Evolutionary conservation across 2,329 filamentous ascomycete genomes (phyloP).

Genomic region (Sarocladium strictum): DNA sequence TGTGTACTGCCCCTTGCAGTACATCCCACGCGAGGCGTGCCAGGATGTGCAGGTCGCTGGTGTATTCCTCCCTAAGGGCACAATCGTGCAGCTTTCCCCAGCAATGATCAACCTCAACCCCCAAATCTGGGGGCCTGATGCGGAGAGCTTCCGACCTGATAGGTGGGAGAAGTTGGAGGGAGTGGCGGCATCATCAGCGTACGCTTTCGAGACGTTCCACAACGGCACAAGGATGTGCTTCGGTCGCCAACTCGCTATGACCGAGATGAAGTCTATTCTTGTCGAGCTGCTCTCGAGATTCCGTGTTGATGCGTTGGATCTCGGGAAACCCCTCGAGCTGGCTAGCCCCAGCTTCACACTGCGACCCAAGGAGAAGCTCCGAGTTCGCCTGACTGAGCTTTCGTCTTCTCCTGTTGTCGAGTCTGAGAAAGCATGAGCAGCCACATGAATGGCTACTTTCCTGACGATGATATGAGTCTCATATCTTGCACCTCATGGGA

Average conservation of each 20-base stretch:
- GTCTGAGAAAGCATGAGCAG: neutral
- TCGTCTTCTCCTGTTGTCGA: neutral
- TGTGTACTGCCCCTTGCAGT: slow-evolving; percentile 33
- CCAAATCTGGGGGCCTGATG: slow-evolving; percentile 30
- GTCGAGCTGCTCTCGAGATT: slow-evolving; percentile 26
- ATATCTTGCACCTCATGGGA: slow-evolving; percentile 2
- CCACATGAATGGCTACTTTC: neutral
- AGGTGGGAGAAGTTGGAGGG: slow-evolving; percentile 28
- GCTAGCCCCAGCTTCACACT: slow-evolving; percentile 14
- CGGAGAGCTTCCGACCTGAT: slow-evolving; percentile 28
- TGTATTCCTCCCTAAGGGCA: slow-evolving; percentile 30
- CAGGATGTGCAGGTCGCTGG: slow-evolving; percentile 29
- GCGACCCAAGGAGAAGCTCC: slow-evolving; percentile 14
- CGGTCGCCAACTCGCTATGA: slow-evolving; percentile 26
- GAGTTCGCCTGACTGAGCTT: slow-evolving; percentile 15
- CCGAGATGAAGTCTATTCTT: slow-evolving; percentile 33
- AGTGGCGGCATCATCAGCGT: slow-evolving; percentile 17
- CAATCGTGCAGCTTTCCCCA: slow-evolving; percentile 29
- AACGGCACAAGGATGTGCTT: slow-evolving; percentile 32
- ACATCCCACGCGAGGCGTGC: slow-evolving; percentile 26
- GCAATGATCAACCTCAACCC: slow-evolving; percentile 29
- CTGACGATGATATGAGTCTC: slow-evolving; percentile 2
- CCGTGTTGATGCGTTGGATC: slow-evolving; percentile 17
- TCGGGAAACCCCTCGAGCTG: slow-evolving; percentile 7
- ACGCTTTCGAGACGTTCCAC: slow-evolving; percentile 30